Evolutionary conservation across 106 monocot species (phyloP), one percentile per base, ranked within the genome.

Genomic region (Dendrobium nobile): DNA sequence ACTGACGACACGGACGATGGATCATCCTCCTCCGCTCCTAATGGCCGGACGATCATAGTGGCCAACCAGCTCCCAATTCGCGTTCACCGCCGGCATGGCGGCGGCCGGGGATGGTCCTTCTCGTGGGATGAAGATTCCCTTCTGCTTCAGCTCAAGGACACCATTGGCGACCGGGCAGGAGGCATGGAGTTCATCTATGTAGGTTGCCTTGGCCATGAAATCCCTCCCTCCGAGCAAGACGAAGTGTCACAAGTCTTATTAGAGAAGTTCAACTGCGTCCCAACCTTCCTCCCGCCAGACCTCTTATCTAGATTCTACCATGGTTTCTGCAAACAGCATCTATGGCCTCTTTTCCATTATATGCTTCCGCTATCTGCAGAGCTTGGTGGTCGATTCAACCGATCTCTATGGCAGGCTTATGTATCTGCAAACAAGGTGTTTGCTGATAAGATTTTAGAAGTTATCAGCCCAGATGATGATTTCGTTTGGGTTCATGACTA

Each of bases 311-410:
- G 84, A 13, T 92, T 90, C 77, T 92, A 92, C 75, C 88, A 86
- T 8, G 92, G 92, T 15, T 92, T 92, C 80, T 92, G 92, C 75
- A 92, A 92, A 81, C 90, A 90, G 79, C 90, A 92, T 65, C 85
- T 92, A 8, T 92, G 92, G 92, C 92, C 92, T 9, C 81, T 92
- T 55, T 92, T 92, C 81, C 92, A 93, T 72, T 93, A 90, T 83
- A 90, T 93, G 86, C 90, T 92, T 5, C 92, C 92, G 0, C 90
- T 92, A 9, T 92, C 92, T 1, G 88, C 90, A 0, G 88, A 88
- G 31, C 85, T 88, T 44, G 90, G 90, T 1, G 86, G 90, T 19
- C 84, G 92, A 4, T 93, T 90, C 19, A 90, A 93, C 56, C 84
- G 90, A 2, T 68, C 75, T 43, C 80, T 90, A 5, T 93, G 90